Conservation (phyloP, 139 green algal genomes). For the Pleodorina starrii region DNA sequence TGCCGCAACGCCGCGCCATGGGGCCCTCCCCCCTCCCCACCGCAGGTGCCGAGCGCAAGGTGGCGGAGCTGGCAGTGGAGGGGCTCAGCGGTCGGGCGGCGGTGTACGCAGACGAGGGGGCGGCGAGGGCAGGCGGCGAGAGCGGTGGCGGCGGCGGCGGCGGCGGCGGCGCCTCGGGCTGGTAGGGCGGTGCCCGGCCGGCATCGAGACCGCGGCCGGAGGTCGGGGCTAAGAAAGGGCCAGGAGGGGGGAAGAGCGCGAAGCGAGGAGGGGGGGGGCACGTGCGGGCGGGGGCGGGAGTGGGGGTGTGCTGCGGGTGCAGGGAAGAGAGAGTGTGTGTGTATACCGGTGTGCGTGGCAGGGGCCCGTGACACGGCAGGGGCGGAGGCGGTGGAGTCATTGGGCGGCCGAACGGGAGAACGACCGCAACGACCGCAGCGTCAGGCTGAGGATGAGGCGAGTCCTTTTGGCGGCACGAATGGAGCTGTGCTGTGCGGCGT, state of each 20-base stretch:
- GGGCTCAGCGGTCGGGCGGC: slow-evolving; percentile 36
- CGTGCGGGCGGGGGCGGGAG: too few relatives aligned
- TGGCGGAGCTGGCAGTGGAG: slow-evolving; percentile 32
- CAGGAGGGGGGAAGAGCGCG: too few relatives aligned
- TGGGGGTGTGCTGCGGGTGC: background rate
- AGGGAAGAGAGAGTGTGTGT: background rate
- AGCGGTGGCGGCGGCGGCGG: too few relatives aligned
- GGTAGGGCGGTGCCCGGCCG: background rate
- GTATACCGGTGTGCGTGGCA: background rate
- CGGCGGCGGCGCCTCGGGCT: too few relatives aligned
- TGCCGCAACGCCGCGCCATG: too few relatives aligned
- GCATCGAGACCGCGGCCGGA: background rate
- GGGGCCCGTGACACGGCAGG: too few relatives aligned
- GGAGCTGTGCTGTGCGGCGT: too few relatives aligned
- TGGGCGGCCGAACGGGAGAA: background rate
- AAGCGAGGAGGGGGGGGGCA: background rate
- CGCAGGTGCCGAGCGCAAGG: slow-evolving; percentile 49
- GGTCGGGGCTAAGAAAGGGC: too few relatives aligned
- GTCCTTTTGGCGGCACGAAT: too few relatives aligned
- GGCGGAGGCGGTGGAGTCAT: background rate
- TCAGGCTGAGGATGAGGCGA: background rate
- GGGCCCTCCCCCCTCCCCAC: too few relatives aligned
- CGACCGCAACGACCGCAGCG: background rate
- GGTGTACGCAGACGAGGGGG: slow-evolving; percentile 18
- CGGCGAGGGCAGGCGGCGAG: background rate